Conservation (phyloP, 257 asterid species). For the Solanum dulcamara region DNA sequence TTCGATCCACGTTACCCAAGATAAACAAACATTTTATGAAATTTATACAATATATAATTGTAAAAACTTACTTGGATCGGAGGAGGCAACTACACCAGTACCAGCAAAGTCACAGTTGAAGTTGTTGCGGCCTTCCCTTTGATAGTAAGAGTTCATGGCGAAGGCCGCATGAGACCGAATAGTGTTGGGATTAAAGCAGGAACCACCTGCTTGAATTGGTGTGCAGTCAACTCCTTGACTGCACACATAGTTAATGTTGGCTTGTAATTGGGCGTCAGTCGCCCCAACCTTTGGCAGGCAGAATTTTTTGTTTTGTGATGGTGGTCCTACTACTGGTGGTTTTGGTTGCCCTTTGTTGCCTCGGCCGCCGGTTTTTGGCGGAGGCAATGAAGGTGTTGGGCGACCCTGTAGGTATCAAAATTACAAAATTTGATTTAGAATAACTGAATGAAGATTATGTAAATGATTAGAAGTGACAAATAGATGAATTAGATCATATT, state of each 20-base stretch:
- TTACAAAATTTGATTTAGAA: not conserved
- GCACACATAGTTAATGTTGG: constrained; percentile 6
- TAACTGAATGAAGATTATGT: not conserved
- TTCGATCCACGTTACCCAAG: too few relatives aligned
- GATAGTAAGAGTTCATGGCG: not conserved
- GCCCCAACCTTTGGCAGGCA: not conserved
- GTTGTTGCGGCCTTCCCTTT: not conserved
- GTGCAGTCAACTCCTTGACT: not conserved
- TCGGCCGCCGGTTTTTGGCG: not conserved
- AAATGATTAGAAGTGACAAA: not conserved
- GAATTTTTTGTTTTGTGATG: not conserved
- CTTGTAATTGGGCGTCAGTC: not conserved
- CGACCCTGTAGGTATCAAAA: not conserved
- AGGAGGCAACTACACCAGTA: not conserved
- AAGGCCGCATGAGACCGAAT: not conserved
- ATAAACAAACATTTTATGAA: not conserved
- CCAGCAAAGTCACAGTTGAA: constrained; percentile 1
- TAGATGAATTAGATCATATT: too few relatives aligned
- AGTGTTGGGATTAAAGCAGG: not conserved
- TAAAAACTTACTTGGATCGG: constrained; percentile 7
- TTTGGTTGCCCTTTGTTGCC: not conserved
- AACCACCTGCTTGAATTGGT: not conserved
- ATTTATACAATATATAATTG: not conserved
- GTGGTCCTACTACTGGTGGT: not conserved
- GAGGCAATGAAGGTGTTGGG: not conserved